Evolutionary conservation across 805 yeast genomes (phyloP), one percentile per base, ranked within the genome.

Genomic region (Candida qinlingensis): DNA sequence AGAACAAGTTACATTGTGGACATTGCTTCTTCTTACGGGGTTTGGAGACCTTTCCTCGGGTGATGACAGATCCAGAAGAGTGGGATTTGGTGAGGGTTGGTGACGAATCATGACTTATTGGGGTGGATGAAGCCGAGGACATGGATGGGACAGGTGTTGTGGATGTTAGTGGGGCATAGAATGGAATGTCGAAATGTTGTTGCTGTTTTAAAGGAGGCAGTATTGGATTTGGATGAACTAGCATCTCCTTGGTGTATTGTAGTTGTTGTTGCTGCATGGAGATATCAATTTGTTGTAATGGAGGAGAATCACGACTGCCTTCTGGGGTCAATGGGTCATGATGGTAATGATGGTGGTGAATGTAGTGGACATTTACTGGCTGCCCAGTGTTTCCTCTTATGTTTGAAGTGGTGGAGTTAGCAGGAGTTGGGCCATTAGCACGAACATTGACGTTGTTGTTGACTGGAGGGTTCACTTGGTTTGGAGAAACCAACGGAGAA

Each of bases 21-120:
- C 94, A 85, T 65, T 82, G 84, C 62, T 82, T 76, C 74, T 82
- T 84, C 66, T 77, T 79, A 47, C 88, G 70, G 28, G 79, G 79
- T 47, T 67, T 68, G 50, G 71, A 11, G 47, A 52, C 33, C 35
- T 34, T 41, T 13, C 34, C 27, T 36, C 41, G 28, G 42, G 29
- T 7, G 12, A 19, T 35, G 4, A 30, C 30, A 26, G 30, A 27
- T 19, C 19, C 19, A 11, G 39, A 10, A 6, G 42, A 19, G 5
- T 37, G 45, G 4, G 46, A 31, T 19, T 36, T 47, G 11, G 45
- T 28, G 28, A 47, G 37, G 27, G 35, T 33, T 8, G 54, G 43
- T 9, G 46, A 46, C 30, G 49, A 46, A 11, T 41, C 40, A 27
- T 37, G 38, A 26, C 41, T 43, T n/a, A 50, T 44, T n/a, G 57